phyloP scores from a whole-genome alignment of 2,329 filamentous ascomycete genomes.

The Elsinoe ampelina region DNA sequence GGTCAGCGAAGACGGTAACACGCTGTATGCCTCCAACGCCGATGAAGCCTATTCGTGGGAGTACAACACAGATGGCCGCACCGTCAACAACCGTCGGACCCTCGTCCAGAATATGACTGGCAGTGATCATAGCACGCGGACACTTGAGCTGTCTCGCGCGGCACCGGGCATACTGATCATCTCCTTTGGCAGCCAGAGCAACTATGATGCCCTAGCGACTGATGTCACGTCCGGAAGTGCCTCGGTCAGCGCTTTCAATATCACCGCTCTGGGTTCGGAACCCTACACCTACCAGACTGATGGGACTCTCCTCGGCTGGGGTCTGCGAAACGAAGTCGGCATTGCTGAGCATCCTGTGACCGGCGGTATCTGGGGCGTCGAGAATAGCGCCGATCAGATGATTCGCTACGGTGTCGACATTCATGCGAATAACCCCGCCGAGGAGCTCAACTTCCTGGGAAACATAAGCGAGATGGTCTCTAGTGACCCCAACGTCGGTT shows the following conservation, averaged over 20 bases:
- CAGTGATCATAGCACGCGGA: conserved; percentile 56
- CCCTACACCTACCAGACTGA: conserved; percentile 43
- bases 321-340: conserved; percentile 62
- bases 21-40: conserved; percentile 47
- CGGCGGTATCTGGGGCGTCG: conserved; percentile 49
- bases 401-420: conserved; percentile 44
- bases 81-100: conserved; percentile 36
- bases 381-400: conserved; percentile 62
- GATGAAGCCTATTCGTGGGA: conserved; percentile 54
- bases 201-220: conserved; percentile 50
- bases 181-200: conserved; percentile 54
- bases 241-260: conserved; percentile 57
- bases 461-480: conserved; percentile 44
- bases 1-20: conserved; percentile 37
- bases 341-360: conserved; percentile 52
- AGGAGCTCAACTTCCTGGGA: conserved; percentile 66
- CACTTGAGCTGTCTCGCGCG: conserved; percentile 51
- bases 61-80: conserved; percentile 50
- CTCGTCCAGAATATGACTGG: conserved; percentile 55
- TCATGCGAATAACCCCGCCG: conserved; percentile 60
- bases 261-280: conserved; percentile 29
- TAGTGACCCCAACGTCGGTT: conserved; percentile 7
- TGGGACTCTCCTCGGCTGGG: conserved; percentile 51
- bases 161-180: conserved; percentile 52
- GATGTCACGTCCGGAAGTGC: conserved; percentile 48